These are phyloP conservation scores for Bauhinia variegata DNA, from an alignment of 306 rosid species.

Conservation along the genomic window DNA sequence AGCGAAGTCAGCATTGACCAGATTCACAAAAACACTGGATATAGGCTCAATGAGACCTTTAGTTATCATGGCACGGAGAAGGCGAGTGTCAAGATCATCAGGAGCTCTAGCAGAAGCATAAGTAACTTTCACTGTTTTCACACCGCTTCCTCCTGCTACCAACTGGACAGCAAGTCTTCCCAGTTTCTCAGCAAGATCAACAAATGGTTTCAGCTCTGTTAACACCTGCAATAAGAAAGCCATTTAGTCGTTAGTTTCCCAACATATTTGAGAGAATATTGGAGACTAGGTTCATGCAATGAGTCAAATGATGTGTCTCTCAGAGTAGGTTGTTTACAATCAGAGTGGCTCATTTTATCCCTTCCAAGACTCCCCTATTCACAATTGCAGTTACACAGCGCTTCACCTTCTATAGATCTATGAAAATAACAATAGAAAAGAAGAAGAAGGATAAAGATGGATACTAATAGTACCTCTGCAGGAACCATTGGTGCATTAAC, in stretches of 20 bases:
- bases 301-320: not conserved
- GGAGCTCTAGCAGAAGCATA: constrained; percentile 91
- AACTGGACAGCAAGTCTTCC: constrained; percentile 96
- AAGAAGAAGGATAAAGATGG: too few relatives aligned
- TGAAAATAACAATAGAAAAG: too few relatives aligned
- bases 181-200: constrained; percentile 88
- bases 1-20: constrained; percentile 96
- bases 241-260: not conserved
- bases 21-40: constrained; percentile 83
- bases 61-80: constrained; percentile 98
- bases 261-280: not conserved
- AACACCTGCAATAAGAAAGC: constrained; percentile 60
- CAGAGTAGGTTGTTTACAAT: too few relatives aligned
- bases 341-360: not conserved
- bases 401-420: too few relatives aligned
- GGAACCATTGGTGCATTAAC: constrained; percentile 99
- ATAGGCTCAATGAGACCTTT: too few relatives aligned
- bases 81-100: constrained; percentile 95
- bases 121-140: constrained; percentile 83
- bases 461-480: constrained; percentile 67
- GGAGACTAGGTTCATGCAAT: constrained; percentile 9
- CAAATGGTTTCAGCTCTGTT: constrained; percentile 84
- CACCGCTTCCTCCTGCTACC: constrained; percentile 98
- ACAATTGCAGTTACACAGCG: too few relatives aligned
- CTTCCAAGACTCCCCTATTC: not conserved